A percentile compares a stretch with the other conserved stretches of the same genome.
Conservation (phyloP, 2,329 filamentous ascomycete genomes). For the Fusarium robinianum region DNA sequence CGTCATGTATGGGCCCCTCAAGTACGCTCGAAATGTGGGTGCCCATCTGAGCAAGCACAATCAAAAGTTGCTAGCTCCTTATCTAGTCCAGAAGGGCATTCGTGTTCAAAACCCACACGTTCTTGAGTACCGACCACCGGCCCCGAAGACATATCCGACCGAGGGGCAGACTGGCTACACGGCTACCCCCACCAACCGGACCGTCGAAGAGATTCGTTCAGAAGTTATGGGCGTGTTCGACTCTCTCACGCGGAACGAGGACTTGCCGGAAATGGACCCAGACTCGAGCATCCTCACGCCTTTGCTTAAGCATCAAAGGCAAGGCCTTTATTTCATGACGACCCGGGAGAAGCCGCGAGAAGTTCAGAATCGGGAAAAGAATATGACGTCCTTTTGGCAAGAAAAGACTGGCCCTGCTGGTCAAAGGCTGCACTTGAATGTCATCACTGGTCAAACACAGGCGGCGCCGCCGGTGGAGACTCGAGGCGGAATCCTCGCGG, state of each 20-base stretch:
- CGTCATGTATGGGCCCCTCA: conserved; percentile 78
- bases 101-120: conserved; percentile 79
- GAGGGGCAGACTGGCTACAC: conserved; percentile 35
- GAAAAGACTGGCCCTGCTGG: conserved; percentile 55
- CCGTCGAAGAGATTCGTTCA: conserved; percentile 82
- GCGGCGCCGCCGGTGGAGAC: conserved; percentile 66
- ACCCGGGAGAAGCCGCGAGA: conserved; percentile 71
- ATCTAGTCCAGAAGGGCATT: conserved; percentile 68
- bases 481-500: conserved; percentile 74
- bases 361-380: conserved; percentile 61
- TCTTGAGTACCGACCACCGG: conserved; percentile 51
- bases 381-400: conserved; percentile 79
- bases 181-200: conserved; percentile 55
- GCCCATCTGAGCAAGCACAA: conserved; percentile 65
- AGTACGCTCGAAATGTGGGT: conserved; percentile 68
- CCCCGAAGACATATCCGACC: conserved; percentile 41
- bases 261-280: conserved; percentile 74
- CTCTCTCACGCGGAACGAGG: conserved; percentile 74
- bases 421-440: conserved; percentile 71
- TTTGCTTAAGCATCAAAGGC: conserved; percentile 84
- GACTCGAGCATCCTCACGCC: conserved; percentile 64
- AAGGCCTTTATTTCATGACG: conserved; percentile 85
- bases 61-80: conserved; percentile 69
- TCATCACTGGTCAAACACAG: conserved; percentile 77
- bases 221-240: conserved; percentile 90